Conservation (phyloP, 495 filamentous ascomycete genomes). For the Rusavskia elegans region DNA sequence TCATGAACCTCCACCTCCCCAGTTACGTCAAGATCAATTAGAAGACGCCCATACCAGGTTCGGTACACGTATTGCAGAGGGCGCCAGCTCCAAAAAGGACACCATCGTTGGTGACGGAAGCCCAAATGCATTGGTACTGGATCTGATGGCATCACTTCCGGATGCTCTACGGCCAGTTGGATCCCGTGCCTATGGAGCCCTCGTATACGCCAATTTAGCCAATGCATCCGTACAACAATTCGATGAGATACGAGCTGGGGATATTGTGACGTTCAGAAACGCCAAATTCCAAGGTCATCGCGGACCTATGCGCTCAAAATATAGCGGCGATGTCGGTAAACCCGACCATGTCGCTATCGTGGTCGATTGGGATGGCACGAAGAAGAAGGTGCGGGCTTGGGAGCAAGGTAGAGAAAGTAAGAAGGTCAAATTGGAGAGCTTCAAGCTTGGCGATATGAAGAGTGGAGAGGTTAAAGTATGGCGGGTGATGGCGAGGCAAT, state of each 20-base stretch:
- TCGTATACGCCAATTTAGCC: slow-evolving; percentile 85
- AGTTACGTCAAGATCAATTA: slow-evolving; percentile 81
- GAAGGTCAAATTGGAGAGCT: slow-evolving; percentile 89
- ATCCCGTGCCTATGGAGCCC: slow-evolving; percentile 72
- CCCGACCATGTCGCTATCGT: slow-evolving; percentile 92
- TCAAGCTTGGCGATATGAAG: slow-evolving; percentile 77
- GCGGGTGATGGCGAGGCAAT: slow-evolving; percentile 81
- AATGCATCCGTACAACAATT: slow-evolving; percentile 80
- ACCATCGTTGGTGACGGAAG: slow-evolving; percentile 71
- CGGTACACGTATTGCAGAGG: slow-evolving; percentile 56
- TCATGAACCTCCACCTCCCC: slow-evolving; percentile 71
- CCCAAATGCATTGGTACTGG: slow-evolving; percentile 55
- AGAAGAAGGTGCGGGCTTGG: slow-evolving; percentile 93
- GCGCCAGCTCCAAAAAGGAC: slow-evolving; percentile 53
- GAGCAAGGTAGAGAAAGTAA: slow-evolving; percentile 90
- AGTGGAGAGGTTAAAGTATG: slow-evolving; percentile 96
- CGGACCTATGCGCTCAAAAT: slow-evolving; percentile 89
- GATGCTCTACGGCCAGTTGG: slow-evolving; percentile 70
- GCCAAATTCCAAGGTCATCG: slow-evolving; percentile 92
- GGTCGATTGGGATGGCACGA: slow-evolving; percentile 96
- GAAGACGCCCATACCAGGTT: slow-evolving; percentile 67
- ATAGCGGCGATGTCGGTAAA: slow-evolving; percentile 73
- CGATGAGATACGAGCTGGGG: slow-evolving; percentile 88
- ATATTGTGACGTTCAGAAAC: slow-evolving; percentile 87
- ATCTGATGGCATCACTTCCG: slow-evolving; percentile 57